A percentile compares a stretch with the other conserved stretches of the same genome.
phyloP scores from a whole-genome alignment of 768 basidiomycete genomes.

The Asterophora parasitica region DNA sequence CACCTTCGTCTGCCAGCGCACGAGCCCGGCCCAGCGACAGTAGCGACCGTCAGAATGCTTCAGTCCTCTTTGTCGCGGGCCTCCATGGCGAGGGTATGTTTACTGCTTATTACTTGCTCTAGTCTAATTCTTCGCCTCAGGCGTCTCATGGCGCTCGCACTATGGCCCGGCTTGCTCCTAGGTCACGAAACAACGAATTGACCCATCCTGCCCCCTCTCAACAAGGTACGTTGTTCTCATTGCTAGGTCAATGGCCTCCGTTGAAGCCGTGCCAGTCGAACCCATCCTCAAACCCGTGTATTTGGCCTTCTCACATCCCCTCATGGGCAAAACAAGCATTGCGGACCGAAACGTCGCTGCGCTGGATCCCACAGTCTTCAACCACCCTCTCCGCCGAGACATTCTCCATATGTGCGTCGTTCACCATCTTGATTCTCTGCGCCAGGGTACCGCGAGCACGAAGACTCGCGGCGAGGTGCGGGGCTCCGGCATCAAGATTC shows the following conservation, averaged over 20 bases:
- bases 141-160: constrained; percentile 1
- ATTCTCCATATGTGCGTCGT: constrained; percentile 90
- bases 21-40: too few species aligned
- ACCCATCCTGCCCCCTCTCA: constrained; percentile 1
- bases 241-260: neutral
- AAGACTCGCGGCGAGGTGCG: constrained; percentile 89
- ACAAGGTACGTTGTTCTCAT: constrained; percentile 7
- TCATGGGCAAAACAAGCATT: constrained; percentile 36
- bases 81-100: constrained; percentile 7
- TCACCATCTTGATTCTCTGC: constrained; percentile 80
- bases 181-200: constrained; percentile 1
- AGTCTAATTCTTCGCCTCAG: neutral
- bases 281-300: constrained; percentile 47
- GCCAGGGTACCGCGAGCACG: constrained; percentile 89
- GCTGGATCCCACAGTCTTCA: constrained; percentile 80
- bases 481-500: constrained; percentile 86
- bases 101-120: neutral
- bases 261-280: constrained; percentile 25
- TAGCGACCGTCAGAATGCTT: constrained; percentile 7
- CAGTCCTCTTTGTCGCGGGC: constrained; percentile 1
- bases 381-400: constrained; percentile 83
- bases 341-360: constrained; percentile 46
- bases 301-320: constrained; percentile 56
- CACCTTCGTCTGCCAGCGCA: constrained; percentile 8
- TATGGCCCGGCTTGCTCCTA: constrained; percentile 9